Percentiles rank a stretch among this genome's conserved stretches.
Evolutionary conservation across 495 filamentous ascomycete genomes (phyloP).

Genomic region (Emericellopsis terricola): DNA sequence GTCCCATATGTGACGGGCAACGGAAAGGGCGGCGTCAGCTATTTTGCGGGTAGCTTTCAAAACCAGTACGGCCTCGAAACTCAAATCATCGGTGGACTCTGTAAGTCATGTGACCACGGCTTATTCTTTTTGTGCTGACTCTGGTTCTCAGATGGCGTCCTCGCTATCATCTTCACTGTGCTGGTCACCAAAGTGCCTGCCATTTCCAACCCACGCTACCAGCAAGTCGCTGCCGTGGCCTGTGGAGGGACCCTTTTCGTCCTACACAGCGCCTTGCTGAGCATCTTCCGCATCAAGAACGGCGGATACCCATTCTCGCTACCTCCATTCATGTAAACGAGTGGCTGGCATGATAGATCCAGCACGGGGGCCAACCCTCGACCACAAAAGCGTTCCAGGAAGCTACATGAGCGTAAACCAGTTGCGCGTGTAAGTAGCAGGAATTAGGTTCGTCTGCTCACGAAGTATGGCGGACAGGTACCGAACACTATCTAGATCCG

Average conservation of each 20-base stretch:
- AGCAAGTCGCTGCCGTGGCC: constrained; percentile 65
- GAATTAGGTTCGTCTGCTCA: no score
- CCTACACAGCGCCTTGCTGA: constrained; percentile 87
- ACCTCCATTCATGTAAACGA: constrained; percentile 53
- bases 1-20: constrained; percentile 89
- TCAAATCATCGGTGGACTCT: constrained; percentile 87
- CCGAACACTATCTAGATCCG: no score
- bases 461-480: no score
- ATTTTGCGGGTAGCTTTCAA: constrained; percentile 87
- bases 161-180: constrained; percentile 79
- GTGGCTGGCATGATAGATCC: background rate
- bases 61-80: constrained; percentile 94
- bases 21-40: constrained; percentile 69
- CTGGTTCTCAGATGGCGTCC: constrained; percentile 52
- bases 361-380: no score
- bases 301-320: constrained; percentile 87
- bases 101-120: constrained; percentile 36
- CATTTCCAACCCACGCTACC: constrained; percentile 55
- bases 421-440: no score
- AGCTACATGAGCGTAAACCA: no score
- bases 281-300: constrained; percentile 88
- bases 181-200: constrained; percentile 82
- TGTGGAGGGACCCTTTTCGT: constrained; percentile 67
- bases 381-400: no score
- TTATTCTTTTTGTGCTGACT: background rate